Base-by-base conservation (phyloP, 345 rosid genomes). In the Rhizophora apiculata region DNA sequence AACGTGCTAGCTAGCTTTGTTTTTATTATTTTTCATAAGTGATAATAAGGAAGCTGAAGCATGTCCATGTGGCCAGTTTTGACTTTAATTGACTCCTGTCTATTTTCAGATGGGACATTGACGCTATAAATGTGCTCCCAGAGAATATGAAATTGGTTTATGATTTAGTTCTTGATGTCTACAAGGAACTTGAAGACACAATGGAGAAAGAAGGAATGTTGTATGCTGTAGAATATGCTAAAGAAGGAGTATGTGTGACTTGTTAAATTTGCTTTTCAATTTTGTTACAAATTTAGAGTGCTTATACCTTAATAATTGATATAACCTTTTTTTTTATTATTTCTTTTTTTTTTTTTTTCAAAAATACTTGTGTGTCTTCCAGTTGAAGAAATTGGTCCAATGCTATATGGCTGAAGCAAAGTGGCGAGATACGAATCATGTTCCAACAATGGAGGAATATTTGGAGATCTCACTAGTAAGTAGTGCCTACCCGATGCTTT, bases 71-170 rank as follows among this genome's bases (percentile, higher is more conserved):
- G 18, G 5, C 49, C 15, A 43, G 49, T 4, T 13, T 13, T 43
- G 49, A 43, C 16, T 43, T 43, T 13, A 34, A 0, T 34, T 13
- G 3, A 43, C 1, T 18, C 15, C 9, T 43, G 4, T 53, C 9
- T 1, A 16, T 26, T 39, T 53, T 30, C 53, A 72, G 76, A 60
- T 73, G 76, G 71, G 67, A 73, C 18, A 27, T 51, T 20, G 2
- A 30, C 19, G 60, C 13, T 1, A 27, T 10, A 0, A 30, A 48
- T 43, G 7, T 2, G 32, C 70, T 65, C 36, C 73, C 78, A 8
- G 64, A 43, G 19, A 36, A n/a, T 51, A 68, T 74, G 69, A 68
- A 64, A 57, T 15, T 10, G 6, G 16, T 57, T 6, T 69, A 48
- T 26, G 7, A 0, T 20, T 0, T 10, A 26, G 0, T 69, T 13